A percentile compares a stretch with the other conserved stretches of the same genome.
Evolutionary conservation across 495 filamentous ascomycete species (phyloP).

Genomic region (Penicillium soppii): DNA sequence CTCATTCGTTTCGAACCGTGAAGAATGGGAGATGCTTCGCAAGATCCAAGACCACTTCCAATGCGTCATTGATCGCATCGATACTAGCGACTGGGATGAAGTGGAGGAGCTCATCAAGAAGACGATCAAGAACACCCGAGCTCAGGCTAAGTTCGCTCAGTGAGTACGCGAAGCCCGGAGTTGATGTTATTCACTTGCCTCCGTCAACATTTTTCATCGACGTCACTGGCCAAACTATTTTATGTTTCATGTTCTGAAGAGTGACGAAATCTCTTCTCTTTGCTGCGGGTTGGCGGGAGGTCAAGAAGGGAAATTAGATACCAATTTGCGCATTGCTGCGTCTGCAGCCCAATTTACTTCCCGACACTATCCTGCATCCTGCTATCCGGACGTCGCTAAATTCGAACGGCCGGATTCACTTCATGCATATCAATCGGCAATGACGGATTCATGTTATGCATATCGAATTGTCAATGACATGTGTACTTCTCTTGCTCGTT

Average conservation of each 20-base stretch:
- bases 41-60: slow-evolving; percentile 73
- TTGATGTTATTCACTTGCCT: background rate
- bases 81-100: slow-evolving; percentile 77
- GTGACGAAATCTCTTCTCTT: slow-evolving; percentile 23
- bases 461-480: background rate
- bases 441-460: background rate
- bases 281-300: slow-evolving; percentile 18
- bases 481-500: background rate
- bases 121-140: slow-evolving; percentile 77
- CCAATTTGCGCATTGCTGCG: slow-evolving; percentile 22
- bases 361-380: background rate
- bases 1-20: slow-evolving; percentile 79
- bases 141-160: slow-evolving; percentile 54
- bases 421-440: background rate
- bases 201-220: background rate
- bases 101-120: slow-evolving; percentile 80
- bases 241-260: slow-evolving; percentile 29
- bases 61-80: slow-evolving; percentile 55
- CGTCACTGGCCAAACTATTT: slow-evolving; percentile 1
- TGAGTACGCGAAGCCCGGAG: slow-evolving; percentile 3
- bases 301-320: slow-evolving; percentile 28
- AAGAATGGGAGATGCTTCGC: slow-evolving; percentile 71
- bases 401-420: background rate
- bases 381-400: background rate
- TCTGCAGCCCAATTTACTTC: background rate